Conservation (phyloP, 495 filamentous ascomycete genomes). For the Aspergillus diversus region DNA sequence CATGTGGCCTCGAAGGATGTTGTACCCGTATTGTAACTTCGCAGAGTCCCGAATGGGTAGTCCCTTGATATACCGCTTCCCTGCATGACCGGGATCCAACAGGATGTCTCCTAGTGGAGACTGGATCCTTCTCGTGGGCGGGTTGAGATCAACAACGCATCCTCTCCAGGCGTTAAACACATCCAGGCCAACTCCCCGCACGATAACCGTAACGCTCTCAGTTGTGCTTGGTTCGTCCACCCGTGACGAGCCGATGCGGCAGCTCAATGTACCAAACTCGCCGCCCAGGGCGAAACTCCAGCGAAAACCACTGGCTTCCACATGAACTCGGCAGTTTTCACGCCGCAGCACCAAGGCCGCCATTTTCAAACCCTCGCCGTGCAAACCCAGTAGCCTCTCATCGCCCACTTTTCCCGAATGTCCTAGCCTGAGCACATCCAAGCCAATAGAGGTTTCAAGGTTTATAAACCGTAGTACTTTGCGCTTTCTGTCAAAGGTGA, state of each 20-base stretch:
- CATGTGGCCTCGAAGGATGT: neutral
- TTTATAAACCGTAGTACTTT: too few species aligned
- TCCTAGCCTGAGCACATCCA: conserved; percentile 12
- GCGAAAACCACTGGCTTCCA: neutral
- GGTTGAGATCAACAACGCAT: neutral
- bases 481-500: too few species aligned
- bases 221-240: too few species aligned
- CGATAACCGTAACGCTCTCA: too few species aligned
- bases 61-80: conserved; percentile 4
- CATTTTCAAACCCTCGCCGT: conserved; percentile 21
- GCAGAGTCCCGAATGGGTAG: neutral
- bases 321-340: neutral
- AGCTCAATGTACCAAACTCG: too few species aligned
- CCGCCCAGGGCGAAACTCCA: too few species aligned
- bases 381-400: neutral
- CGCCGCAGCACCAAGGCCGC: conserved; percentile 15
- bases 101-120: neutral
- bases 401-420: neutral
- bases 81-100: neutral
- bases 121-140: neutral
- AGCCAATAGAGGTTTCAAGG: too few species aligned
- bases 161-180: too few species aligned
- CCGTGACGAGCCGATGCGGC: too few species aligned
- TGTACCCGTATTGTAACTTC: conserved; percentile 6
- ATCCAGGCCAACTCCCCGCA: too few species aligned